Percentiles rank a stretch among this genome's conserved stretches.
Evolutionary conservation across 768 basidiomycete genomes (phyloP).

Genomic region (Coprinopsis marcescibilis): DNA sequence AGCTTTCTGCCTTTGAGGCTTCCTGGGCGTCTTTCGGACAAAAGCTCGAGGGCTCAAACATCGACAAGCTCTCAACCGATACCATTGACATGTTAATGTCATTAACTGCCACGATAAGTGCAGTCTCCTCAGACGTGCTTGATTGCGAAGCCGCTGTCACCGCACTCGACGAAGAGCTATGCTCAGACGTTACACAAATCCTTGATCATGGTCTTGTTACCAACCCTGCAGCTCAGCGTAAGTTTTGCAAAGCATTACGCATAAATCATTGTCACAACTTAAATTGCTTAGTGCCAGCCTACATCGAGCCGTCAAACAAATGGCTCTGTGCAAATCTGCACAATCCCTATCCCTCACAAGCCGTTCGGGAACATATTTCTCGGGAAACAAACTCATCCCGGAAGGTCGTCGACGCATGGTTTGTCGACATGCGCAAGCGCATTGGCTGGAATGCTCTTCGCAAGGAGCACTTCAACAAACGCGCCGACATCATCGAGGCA

Average conservation of each 20-base stretch:
- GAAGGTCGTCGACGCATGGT: constrained; percentile 41
- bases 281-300: too few relatives aligned
- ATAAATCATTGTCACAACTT: too few relatives aligned
- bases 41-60: not conserved
- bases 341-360: constrained; percentile 44
- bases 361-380: constrained; percentile 24
- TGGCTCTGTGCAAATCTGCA: constrained; percentile 45
- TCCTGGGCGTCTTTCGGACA: not conserved
- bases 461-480: constrained; percentile 27
- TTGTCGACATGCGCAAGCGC: constrained; percentile 38
- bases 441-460: constrained; percentile 49
- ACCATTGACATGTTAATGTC: too few relatives aligned
- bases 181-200: too few relatives aligned
- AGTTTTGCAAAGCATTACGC: too few relatives aligned
- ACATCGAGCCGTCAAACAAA: constrained; percentile 14
- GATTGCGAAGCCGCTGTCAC: too few relatives aligned
- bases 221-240: too few relatives aligned
- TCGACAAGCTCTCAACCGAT: not conserved
- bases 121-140: too few relatives aligned
- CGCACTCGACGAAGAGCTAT: too few relatives aligned
- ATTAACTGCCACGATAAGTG: too few relatives aligned
- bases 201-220: too few relatives aligned
- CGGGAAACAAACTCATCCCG: constrained; percentile 15
- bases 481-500: constrained; percentile 29
- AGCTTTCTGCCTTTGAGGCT: not conserved